Conservation (phyloP, 2,329 filamentous ascomycete species). For the Colletotrichum tropicicola region DNA sequence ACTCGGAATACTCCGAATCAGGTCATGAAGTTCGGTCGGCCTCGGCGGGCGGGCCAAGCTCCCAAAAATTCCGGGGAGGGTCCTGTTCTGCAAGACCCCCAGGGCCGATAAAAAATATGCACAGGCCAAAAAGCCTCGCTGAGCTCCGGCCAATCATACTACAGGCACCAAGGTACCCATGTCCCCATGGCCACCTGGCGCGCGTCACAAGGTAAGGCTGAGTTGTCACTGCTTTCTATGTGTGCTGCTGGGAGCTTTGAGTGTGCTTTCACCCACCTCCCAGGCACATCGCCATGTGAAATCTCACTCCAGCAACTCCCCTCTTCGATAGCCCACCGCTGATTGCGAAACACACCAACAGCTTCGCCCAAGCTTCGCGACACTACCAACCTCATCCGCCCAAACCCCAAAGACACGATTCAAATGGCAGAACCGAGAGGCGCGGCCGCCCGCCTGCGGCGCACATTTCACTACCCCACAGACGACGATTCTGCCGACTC, state of each 20-base stretch:
- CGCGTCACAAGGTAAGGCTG: slow-evolving; percentile 31
- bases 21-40: slow-evolving; percentile 17
- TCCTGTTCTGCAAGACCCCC: background rate
- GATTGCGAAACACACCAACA: too few species aligned
- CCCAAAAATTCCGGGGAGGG: slow-evolving; percentile 4
- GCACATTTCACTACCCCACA: slow-evolving; percentile 78
- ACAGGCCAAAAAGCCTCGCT: background rate
- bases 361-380: background rate
- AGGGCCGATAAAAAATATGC: background rate
- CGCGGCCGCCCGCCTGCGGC: slow-evolving; percentile 71
- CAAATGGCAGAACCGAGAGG: slow-evolving; percentile 34
- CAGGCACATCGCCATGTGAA: background rate
- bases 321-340: background rate
- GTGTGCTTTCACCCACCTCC: background rate
- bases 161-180: background rate
- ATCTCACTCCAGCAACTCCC: background rate
- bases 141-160: slow-evolving; percentile 15
- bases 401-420: background rate
- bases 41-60: slow-evolving; percentile 20
- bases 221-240: too few species aligned
- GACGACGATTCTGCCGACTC: slow-evolving; percentile 64
- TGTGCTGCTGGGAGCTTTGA: too few species aligned
- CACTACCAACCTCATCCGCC: background rate
- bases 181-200: background rate
- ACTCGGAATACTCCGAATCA: slow-evolving; percentile 23